Conservation (phyloP, 2,329 filamentous ascomycete genomes). For the Verticillium zaregamsianum region DNA sequence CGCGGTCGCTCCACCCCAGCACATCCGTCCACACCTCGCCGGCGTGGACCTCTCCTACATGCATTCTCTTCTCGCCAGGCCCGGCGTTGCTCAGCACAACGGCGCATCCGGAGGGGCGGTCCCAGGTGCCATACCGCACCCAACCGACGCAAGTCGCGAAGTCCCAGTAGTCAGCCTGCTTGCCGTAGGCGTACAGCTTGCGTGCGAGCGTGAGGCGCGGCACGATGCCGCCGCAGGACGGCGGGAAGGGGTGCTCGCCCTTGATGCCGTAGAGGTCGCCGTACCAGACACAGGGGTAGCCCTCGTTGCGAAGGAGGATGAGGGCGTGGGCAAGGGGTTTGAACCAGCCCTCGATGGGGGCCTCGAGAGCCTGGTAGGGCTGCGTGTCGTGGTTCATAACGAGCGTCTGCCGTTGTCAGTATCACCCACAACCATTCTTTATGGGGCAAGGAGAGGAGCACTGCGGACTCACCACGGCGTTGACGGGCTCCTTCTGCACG, state of each 20-base stretch:
- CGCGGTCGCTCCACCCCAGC: slow-evolving; percentile 47
- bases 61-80: slow-evolving; percentile 54
- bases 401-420: slow-evolving; percentile 44
- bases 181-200: slow-evolving; percentile 63
- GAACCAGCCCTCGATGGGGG: slow-evolving; percentile 61
- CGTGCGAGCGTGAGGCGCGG: slow-evolving; percentile 57
- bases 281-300: slow-evolving; percentile 66
- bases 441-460: too few relatives aligned
- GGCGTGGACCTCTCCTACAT: slow-evolving; percentile 53
- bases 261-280: slow-evolving; percentile 65
- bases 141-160: slow-evolving; percentile 59
- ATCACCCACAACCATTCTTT: too few relatives aligned
- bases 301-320: slow-evolving; percentile 60
- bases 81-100: slow-evolving; percentile 53
- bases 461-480: slow-evolving; percentile 24
- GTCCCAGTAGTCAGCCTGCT: slow-evolving; percentile 61
- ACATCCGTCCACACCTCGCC: slow-evolving; percentile 64
- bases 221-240: slow-evolving; percentile 50
- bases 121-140: slow-evolving; percentile 44
- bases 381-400: slow-evolving; percentile 70
- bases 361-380: slow-evolving; percentile 36
- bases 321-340: slow-evolving; percentile 69
- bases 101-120: slow-evolving; percentile 45
- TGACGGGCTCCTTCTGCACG: slow-evolving; percentile 35
- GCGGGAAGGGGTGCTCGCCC: slow-evolving; percentile 38